phyloP scores from a whole-genome alignment of 441 rosid species.

The Syzygium malaccense region DNA sequence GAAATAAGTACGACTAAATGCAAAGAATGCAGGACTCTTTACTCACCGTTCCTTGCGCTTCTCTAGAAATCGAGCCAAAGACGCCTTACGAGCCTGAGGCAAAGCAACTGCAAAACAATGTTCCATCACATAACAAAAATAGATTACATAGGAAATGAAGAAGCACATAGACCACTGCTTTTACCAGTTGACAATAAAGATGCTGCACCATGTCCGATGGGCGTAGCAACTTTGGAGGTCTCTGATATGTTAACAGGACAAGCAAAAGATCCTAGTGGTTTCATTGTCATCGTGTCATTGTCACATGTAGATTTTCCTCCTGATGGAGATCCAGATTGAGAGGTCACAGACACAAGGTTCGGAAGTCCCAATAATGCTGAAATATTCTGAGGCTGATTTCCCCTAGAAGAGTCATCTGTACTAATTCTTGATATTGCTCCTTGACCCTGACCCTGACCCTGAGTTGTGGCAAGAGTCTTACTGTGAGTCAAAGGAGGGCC shows the following conservation, averaged over 20 bases:
- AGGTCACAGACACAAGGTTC: conserved; percentile 24
- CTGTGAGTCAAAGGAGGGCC: conserved; percentile 28
- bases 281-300: conserved; percentile 11
- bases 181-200: conserved; percentile 21
- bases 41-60: conserved; percentile 64
- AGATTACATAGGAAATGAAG: neutral
- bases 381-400: neutral
- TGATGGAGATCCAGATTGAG: conserved; percentile 25
- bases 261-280: conserved; percentile 16
- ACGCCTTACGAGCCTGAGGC: conserved; percentile 65
- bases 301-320: conserved; percentile 20
- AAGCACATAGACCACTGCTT: neutral
- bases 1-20: neutral
- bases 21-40: neutral
- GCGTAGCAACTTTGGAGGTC: conserved; percentile 12
- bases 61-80: conserved; percentile 63
- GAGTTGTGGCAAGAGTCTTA: conserved; percentile 22
- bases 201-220: conserved; percentile 9
- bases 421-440: conserved; percentile 19
- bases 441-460: conserved; percentile 13
- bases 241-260: conserved; percentile 17
- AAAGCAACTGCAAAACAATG: conserved; percentile 32
- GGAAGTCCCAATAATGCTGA: conserved; percentile 14
- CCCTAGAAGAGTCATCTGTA: conserved; percentile 3
- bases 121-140: neutral